Evolutionary conservation across 495 filamentous ascomycete genomes (phyloP).

Genomic region (Penicillium flavigenum): DNA sequence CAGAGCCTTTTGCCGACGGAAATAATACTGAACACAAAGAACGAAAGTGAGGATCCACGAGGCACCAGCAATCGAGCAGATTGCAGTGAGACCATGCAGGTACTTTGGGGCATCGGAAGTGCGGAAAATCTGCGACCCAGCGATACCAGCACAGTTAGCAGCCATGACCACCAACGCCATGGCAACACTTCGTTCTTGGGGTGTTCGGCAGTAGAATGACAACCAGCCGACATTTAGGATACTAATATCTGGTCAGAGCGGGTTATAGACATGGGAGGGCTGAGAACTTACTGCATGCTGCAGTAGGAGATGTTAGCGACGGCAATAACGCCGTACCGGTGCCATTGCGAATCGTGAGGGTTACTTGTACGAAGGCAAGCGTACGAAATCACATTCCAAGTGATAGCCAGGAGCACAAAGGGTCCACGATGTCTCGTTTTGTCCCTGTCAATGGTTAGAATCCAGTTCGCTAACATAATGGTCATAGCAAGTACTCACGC

Average conservation of each 20-base stretch:
- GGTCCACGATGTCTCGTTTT: constrained; percentile 45
- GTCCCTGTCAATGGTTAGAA: constrained; percentile 35
- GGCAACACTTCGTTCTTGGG: constrained; percentile 49
- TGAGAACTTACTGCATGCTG: constrained; percentile 49
- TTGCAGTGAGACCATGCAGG: constrained; percentile 40
- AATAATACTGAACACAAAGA: constrained; percentile 27
- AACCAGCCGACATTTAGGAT: constrained; percentile 51
- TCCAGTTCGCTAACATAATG: not conserved
- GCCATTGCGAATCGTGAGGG: constrained; percentile 32
- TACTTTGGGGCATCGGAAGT: constrained; percentile 53
- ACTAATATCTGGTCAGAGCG: constrained; percentile 17
- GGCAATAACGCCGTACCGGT: constrained; percentile 46
- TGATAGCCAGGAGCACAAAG: constrained; percentile 38
- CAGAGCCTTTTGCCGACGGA: constrained; percentile 16
- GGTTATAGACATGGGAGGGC: not conserved
- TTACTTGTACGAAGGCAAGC: constrained; percentile 29
- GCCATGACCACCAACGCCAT: constrained; percentile 59
- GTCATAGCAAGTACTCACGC: constrained; percentile 30
- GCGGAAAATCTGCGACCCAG: constrained; percentile 55
- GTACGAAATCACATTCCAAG: constrained; percentile 49
- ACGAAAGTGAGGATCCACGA: constrained; percentile 30
- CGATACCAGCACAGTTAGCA: constrained; percentile 53
- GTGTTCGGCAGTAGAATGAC: constrained; percentile 45
- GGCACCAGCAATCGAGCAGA: constrained; percentile 32
- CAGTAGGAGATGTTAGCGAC: constrained; percentile 50